Base-by-base conservation (phyloP, 2,329 filamentous ascomycete species). In the Penicillium sp. region DNA sequence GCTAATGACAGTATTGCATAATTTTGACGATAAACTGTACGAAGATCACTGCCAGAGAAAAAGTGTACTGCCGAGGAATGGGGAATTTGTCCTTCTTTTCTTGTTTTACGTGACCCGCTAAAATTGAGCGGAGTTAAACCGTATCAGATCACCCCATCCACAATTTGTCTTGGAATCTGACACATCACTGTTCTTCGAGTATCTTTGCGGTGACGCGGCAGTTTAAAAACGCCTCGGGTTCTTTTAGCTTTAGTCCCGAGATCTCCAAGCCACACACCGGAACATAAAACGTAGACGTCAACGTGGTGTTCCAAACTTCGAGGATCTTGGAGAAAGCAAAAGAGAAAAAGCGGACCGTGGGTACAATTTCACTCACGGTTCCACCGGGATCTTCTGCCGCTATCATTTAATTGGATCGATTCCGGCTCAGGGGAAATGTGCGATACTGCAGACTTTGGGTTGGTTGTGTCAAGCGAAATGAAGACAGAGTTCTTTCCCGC, bases 61-160 rank as follows among this genome's bases (percentile, higher is more conserved):
- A 11, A 11, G 14, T 27, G 27, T 31, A n/a, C 15, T 40, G 11
- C 37, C 37, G 18, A 11, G 37, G 6, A 40, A 20, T 40, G n/a
- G 37, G 37, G 35, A 20, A 40, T 42, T 18, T 18, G 2, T 29
- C 12, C 25, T 40, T 45, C 25, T 49, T 48, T 48, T 42, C 6
- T 27, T 50, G 52, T 42, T 53, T 31, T 42, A 26, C 23, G 23
- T 29, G 23, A 25, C 35, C 40, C 40, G 18, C 40, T 44, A 6
- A 29, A 31, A 37, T n/a, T 31, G 26, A 56, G 56, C 43, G 54
- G 54, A 49, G 54, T 45, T 51, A 31, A 27, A 40, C 48, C 31
- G 49, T 59, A 63, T 60, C 60, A 56, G 60, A 63, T 62, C 55
- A 49, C 55, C 41, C 47, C 52, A 62, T 26, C 25, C 41, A 41